A percentile compares a stretch with the other conserved stretches of the same genome.
phyloP scores from a whole-genome alignment of 208 protist genomes.

The Leishmania gerbilli region DNA sequence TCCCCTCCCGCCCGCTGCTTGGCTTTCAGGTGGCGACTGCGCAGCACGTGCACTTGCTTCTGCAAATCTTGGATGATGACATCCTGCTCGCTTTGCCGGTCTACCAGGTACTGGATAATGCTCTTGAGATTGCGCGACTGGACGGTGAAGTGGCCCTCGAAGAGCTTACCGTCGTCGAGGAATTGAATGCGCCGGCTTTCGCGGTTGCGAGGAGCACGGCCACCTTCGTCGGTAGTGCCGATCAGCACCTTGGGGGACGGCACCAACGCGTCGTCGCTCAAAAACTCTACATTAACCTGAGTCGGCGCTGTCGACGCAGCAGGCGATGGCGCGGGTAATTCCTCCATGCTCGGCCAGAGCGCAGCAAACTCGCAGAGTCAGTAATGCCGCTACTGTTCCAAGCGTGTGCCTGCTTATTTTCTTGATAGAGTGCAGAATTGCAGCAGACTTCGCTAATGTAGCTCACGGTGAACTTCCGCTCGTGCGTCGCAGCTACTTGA shows the following conservation, averaged over 20 bases:
- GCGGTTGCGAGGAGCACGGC: conserved; percentile 36
- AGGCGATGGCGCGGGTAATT: background rate
- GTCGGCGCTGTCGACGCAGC: background rate
- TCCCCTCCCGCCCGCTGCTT: conserved; percentile 25
- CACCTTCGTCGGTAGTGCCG: conserved; percentile 30
- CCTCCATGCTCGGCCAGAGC: conserved; percentile 2
- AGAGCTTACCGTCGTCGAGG: conserved; percentile 86
- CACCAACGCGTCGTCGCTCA: conserved; percentile 19
- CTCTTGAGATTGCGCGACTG: conserved; percentile 81
- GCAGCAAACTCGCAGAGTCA: background rate
- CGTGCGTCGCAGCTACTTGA: background rate
- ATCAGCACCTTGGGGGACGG: conserved; percentile 14
- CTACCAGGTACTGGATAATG: conserved; percentile 78
- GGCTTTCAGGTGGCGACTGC: conserved; percentile 31
- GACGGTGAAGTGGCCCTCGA: conserved; percentile 89
- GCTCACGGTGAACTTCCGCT: background rate
- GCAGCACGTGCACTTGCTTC: conserved; percentile 73
- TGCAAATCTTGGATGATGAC: conserved; percentile 82
- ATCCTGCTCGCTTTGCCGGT: conserved; percentile 73
- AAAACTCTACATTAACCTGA: conserved; percentile 21
- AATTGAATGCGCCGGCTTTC: conserved; percentile 61
- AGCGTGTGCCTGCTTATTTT: background rate
- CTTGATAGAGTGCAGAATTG: background rate
- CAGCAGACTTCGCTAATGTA: background rate
- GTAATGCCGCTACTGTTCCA: background rate